Base-by-base conservation (phyloP, 1,284 basidiomycete species). In the Gymnopus androsaceus region DNA sequence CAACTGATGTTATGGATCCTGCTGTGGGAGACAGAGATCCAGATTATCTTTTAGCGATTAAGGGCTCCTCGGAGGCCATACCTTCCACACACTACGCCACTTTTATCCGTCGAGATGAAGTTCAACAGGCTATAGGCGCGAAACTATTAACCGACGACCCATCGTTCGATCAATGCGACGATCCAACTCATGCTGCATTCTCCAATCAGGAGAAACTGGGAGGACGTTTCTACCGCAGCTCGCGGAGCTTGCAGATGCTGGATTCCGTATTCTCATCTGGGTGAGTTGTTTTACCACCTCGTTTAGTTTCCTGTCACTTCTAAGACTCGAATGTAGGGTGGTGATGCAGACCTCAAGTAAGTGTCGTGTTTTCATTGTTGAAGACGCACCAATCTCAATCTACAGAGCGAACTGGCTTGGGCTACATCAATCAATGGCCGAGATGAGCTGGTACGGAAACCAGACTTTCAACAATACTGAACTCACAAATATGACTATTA, bases 371-470 rank as follows among this genome's bases (percentile, higher is more conserved):
- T 27, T 37, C 12, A 19, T n/a, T 11, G 8, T 12, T 52, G 17
- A 37, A 23, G 31, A 15, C 25, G 25, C 23, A 38, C 21, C 12
- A 21, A 38, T 17, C 34, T 36, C 34, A 44, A n/a, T 15, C 36
- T 15, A 8, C 37, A 74, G 71, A 62, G 72, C 72, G 51, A 72
- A 73, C 52, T 74, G 72, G 72, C 62, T 73, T 5, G 72, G 72
- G 5, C 67, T 69, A 2, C 70, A 73, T 44, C 70, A 69, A 0
- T 68, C 67, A 8, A 69, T 71, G n/a, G 66, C 70, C 9, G 68
- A 69, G n/a, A 74, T 74, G 72, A 67, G 69, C 48, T 74, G 72
- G 71, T 73, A 68, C 52, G 71, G 71, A 9, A 71, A 70, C 48
- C 59, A 65, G 50, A 67, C 66, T 23, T 63, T 73, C 21, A 67